These are phyloP conservation scores for Sclerotinia sclerotiorum DNA, from an alignment of 2,329 filamentous ascomycete genomes.

Conservation along the genomic window DNA sequence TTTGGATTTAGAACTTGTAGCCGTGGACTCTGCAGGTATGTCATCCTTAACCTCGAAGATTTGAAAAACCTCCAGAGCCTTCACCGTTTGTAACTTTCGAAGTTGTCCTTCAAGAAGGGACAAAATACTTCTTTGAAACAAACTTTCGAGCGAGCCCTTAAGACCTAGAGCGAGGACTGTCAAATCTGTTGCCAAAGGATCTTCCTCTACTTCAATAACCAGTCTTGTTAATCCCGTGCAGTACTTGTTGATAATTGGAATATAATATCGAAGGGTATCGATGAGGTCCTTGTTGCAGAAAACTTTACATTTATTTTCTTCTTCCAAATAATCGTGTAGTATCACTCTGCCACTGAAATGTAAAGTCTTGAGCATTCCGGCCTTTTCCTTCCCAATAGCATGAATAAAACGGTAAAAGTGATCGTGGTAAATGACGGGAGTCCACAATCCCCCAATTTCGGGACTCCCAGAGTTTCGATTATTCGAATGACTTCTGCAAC, in stretches of 20 bases:
- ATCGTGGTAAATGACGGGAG: not conserved
- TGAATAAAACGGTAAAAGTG: slow-evolving; percentile 4
- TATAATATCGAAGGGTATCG: not conserved
- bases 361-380: not conserved
- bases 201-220: not conserved
- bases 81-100: not conserved
- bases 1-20: too few relatives aligned
- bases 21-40: not conserved
- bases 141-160: not conserved
- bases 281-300: not conserved
- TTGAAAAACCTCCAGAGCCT: not conserved
- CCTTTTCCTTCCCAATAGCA: not conserved
- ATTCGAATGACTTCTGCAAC: not conserved
- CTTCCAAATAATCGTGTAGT: not conserved
- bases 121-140: not conserved
- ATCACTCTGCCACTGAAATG: not conserved
- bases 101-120: not conserved
- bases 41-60: not conserved
- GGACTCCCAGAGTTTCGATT: not conserved
- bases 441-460: too few relatives aligned
- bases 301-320: too few relatives aligned
- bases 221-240: not conserved
- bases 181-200: rapidly evolving
- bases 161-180: not conserved
- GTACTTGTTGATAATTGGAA: not conserved